Base-by-base conservation (phyloP, 306 rosid species). In the Cajanus cajan region DNA sequence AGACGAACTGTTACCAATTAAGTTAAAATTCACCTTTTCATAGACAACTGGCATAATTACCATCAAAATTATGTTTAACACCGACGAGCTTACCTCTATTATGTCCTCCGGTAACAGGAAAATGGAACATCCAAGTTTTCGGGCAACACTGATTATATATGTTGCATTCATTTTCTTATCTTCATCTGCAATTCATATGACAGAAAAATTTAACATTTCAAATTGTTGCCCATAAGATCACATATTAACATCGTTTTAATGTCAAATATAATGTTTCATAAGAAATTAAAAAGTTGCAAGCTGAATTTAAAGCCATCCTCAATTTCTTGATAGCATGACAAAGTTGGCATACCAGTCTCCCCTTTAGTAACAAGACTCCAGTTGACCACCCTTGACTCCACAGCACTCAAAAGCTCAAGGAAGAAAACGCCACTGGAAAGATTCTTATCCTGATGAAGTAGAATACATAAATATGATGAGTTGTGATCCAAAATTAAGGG, bases 71-170 rank as follows among this genome's bases (percentile, higher is more conserved):
- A 67, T 19, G 76, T 73, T 43, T n/a, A 5, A 43, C 25, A 70
- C 9, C 22, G 15, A 51, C 21, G 50, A 66, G 33, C 63, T 82
- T 80, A 93, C 99, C 95, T 93, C 96, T 4, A 95, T 89, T 39
- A 95, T 95, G 81, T 95, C 99, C 85, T 95, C 99, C 10, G 99
- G 98, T 82, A 95, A 89, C 89, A 95, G 89, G 92, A 90, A 95
- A 77, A 95, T 88, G 88, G 99, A 93, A 85, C 99, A 95, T 28
- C 99, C 99, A 12, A 95, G 98, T 87, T 93, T 95, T 74, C 99
- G 90, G 54, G 99, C 99, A 15, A 95, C 97, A 89, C 99, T 95
- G 87, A 95, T 91, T 74, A 93, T 95, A 80, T 95, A 95, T 21
- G 98, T 95, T 40, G 99, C 93, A 83, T 95, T 95, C 92, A 88